Percentiles rank a stretch among this genome's conserved stretches.
These are phyloP conservation scores for Annulohypoxylon stygium DNA, from an alignment of 495 filamentous ascomycete genomes.

Conservation along the genomic window DNA sequence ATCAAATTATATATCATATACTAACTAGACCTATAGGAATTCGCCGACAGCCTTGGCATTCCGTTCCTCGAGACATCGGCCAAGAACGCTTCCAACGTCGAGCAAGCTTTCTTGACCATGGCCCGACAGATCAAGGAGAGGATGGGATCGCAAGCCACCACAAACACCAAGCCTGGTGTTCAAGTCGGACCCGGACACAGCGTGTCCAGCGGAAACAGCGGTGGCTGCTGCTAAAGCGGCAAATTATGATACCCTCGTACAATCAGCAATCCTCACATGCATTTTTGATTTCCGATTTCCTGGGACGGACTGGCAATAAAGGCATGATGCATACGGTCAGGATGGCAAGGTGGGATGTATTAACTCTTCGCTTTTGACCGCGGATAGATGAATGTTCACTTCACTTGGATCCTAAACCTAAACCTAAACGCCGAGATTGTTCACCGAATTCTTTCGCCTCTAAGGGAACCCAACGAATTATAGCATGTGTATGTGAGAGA, in stretches of 20 bases:
- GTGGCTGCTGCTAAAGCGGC: slow-evolving; percentile 89
- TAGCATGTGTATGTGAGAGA: slow-evolving; percentile 46
- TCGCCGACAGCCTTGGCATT: slow-evolving; percentile 98
- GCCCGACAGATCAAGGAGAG: slow-evolving; percentile 99
- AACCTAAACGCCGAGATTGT: slow-evolving; percentile 34
- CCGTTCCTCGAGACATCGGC: slow-evolving; percentile 99
- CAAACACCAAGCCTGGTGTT: slow-evolving; percentile 98
- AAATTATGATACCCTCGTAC: slow-evolving; percentile 52
- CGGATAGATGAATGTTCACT: slow-evolving; percentile 52
- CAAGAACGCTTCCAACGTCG: slow-evolving; percentile 99
- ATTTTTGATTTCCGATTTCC: slow-evolving; percentile 85
- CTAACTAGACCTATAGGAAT: slow-evolving; percentile 74
- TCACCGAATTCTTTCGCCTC: slow-evolving; percentile 30
- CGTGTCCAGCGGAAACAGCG: slow-evolving; percentile 88
- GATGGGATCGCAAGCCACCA: slow-evolving; percentile 93
- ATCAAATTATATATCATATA: slow-evolving; percentile 15
- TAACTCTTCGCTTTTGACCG: slow-evolving; percentile 48
- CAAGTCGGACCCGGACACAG: slow-evolving; percentile 94
- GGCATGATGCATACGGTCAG: slow-evolving; percentile 80
- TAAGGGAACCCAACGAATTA: slow-evolving; percentile 32
- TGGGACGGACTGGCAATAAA: slow-evolving; percentile 91
- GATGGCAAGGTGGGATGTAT: slow-evolving; percentile 74
- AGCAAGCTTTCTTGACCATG: slow-evolving; percentile 99
- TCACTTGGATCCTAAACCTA: slow-evolving; percentile 48
- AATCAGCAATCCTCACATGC: slow-evolving; percentile 41